Evolutionary conservation across 805 yeast species (phyloP), one percentile per base, ranked within the genome.

Genomic region (Pichia californica): DNA sequence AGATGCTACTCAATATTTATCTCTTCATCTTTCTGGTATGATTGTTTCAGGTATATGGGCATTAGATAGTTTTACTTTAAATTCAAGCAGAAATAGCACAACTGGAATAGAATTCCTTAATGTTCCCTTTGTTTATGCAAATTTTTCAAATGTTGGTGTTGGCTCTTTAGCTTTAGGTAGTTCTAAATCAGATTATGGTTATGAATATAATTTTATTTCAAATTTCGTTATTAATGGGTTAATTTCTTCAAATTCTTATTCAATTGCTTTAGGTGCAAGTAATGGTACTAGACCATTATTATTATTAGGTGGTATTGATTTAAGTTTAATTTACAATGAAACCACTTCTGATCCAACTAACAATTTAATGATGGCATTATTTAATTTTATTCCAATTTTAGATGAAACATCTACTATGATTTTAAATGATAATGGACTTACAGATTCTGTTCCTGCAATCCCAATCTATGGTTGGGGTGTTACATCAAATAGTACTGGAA

Each of bases 291-390:
- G 54, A 23, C 70, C 74, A 9, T 56, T 54, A 34, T 45, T 83
- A 11, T 56, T 80, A 7, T 64, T 81, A 2, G 89, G 93, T 10
- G 78, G 76, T 3, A 74, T 83, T 4, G 77, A 79, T 52, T 62
- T 67, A 9, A 58, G 63, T 25, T 66, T 68, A 37, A 74, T 58
- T 46, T 25, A 36, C 14, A 15, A n/a, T 25, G 43, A 36, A 20
- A 11, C 21, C 4, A 51, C 52, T 21, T 21, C 25, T 6, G 8
- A 21, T 21, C 8, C 25, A 21, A 21, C 5, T 16, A 10, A 26
- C 4, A 33, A 15, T 23, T 18, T 14, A 10, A 8, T 10, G 10
- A 44, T 44, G 47, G 47, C 47, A 30, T 31, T 44, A 33, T 82
- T 71, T 51, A 69, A 74, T 31, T 71, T 72, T 52, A 55, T 81